A percentile compares a stretch with the other conserved stretches of the same genome.
Evolutionary conservation across 2,329 filamentous ascomycete species (phyloP).

Genomic region (Raffaelea arxii): DNA sequence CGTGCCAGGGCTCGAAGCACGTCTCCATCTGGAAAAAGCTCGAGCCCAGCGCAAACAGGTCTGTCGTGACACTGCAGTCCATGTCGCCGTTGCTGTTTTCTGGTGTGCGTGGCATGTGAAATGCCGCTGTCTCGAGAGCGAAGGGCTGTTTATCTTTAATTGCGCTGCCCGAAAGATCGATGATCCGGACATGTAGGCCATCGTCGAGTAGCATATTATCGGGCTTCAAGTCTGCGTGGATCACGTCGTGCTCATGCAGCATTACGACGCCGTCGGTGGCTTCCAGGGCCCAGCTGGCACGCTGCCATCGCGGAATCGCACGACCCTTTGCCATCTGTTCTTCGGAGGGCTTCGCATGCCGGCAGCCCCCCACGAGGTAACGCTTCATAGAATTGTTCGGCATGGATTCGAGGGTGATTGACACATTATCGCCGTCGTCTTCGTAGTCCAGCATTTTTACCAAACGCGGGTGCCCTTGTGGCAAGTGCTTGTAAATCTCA

Average conservation of each 20-base stretch:
- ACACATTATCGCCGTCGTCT: slow-evolving; percentile 4
- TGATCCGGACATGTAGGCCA: slow-evolving; percentile 1
- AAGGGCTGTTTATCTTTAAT: not conserved
- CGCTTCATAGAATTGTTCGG: not conserved
- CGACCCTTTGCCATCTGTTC: not conserved
- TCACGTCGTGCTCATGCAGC: slow-evolving; percentile 4
- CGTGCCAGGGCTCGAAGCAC: not conserved
- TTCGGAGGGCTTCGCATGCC: not conserved
- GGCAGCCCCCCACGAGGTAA: not conserved
- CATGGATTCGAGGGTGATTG: slow-evolving; percentile 7
- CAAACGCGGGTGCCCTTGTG: slow-evolving; percentile 2
- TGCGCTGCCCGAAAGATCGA: slow-evolving; percentile 6
- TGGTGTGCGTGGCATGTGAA: slow-evolving; percentile 4
- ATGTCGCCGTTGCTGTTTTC: not conserved
- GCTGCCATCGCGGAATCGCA: slow-evolving; percentile 1
- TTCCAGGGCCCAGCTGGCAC: slow-evolving; percentile 7
- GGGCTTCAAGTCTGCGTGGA: slow-evolving; percentile 8
- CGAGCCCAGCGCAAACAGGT: slow-evolving; percentile 8
- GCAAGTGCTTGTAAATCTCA: slow-evolving; percentile 5
- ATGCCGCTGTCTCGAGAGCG: not conserved
- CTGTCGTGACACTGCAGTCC: slow-evolving; percentile 4
- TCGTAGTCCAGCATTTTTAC: slow-evolving; percentile 1
- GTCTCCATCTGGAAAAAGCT: slow-evolving; percentile 6
- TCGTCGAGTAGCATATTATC: slow-evolving; percentile 7
- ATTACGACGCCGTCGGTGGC: slow-evolving; percentile 4